Percentiles rank a stretch among this genome's conserved stretches.
These are phyloP conservation scores for Phaeosphaeriaceae sp. DNA, from an alignment of 2,329 filamentous ascomycete genomes.

Conservation along the genomic window DNA sequence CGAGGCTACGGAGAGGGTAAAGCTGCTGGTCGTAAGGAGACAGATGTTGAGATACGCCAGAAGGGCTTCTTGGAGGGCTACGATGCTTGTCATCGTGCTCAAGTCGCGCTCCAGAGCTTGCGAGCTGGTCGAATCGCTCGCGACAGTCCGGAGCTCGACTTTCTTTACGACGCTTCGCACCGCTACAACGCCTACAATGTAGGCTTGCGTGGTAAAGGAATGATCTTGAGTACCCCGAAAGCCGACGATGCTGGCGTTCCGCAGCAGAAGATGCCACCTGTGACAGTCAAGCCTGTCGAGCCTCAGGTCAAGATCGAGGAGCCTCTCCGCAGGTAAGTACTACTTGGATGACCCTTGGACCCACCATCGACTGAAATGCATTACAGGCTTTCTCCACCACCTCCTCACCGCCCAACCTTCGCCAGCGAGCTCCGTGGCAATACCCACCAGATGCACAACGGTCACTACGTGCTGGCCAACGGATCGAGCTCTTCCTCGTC, in stretches of 20 bases:
- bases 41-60: neutral
- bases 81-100: conserved; percentile 15
- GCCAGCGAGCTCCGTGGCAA: conserved; percentile 17
- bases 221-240: neutral
- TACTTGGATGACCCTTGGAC: too few species aligned
- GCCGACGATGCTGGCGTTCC: neutral
- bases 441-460: conserved; percentile 9
- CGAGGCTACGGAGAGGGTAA: conserved; percentile 15
- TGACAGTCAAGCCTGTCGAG: neutral
- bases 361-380: neutral
- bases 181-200: conserved; percentile 21
- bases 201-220: conserved; percentile 13
- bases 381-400: neutral
- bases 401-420: conserved; percentile 9
- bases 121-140: conserved; percentile 20
- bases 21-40: conserved; percentile 5
- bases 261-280: neutral
- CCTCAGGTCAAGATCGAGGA: conserved; percentile 8
- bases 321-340: conserved; percentile 12
- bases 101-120: conserved; percentile 15
- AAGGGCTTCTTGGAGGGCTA: conserved; percentile 30
- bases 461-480: conserved; percentile 20
- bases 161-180: conserved; percentile 27
- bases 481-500: neutral
- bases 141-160: conserved; percentile 25